These are phyloP conservation scores for Saprolegnia diclina DNA, from an alignment of 352 stramenopile genomes.

Conservation along the genomic window DNA sequence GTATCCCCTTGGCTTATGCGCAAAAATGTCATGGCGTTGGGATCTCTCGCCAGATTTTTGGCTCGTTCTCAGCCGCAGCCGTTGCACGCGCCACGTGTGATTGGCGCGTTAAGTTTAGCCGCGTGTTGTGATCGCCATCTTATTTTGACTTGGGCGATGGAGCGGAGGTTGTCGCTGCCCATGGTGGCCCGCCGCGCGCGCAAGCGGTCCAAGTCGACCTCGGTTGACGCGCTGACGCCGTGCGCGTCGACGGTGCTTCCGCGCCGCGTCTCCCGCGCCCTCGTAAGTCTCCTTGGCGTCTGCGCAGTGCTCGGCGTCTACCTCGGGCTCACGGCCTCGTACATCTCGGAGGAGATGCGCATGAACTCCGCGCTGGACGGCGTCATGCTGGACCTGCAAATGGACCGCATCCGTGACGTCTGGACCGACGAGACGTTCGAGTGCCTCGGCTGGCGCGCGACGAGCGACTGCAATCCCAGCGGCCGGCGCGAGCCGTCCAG, in stretches of 20 bases:
- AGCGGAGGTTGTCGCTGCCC: no score
- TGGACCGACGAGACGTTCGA: conserved; percentile 31
- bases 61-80: no score
- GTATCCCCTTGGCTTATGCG: no score
- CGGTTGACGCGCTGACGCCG: no score
- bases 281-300: neutral
- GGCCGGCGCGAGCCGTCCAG: conserved; percentile 43
- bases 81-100: no score
- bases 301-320: neutral
- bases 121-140: neutral
- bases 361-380: neutral
- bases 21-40: no score
- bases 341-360: neutral
- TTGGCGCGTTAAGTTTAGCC: no score
- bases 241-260: neutral
- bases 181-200: no score
- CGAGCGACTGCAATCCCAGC: conserved; percentile 38
- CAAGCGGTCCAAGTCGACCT: neutral
- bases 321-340: neutral
- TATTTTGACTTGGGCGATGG: neutral
- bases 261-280: neutral
- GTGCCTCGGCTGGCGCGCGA: conserved; percentile 65
- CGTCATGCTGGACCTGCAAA: neutral
- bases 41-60: no score
- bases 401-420: neutral